Base-by-base conservation (phyloP, 1,284 basidiomycete genomes). In the Lentinula novae-zelandiae region DNA sequence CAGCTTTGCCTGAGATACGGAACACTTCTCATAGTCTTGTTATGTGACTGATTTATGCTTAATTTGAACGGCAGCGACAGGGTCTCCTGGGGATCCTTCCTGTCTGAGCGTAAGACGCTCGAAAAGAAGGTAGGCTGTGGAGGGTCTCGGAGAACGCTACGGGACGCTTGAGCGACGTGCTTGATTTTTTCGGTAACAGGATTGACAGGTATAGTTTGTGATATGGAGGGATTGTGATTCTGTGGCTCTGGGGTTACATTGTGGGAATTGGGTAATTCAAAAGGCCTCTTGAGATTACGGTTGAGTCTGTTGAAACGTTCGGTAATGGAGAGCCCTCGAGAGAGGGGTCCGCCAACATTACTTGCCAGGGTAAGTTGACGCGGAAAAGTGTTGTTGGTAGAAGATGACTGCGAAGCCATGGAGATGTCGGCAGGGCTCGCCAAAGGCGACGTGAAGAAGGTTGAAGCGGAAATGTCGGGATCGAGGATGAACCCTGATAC, bases 1-100 rank as follows among this genome's bases (percentile, higher is more conserved):
- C 92, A 98, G 58, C 92, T 93, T 69, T 98, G 95, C 3, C 96
- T 84, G 3, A 98, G 78, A 71, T 95, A 99, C 0, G 96, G 93
- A 2, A 91, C 74, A 66, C 89, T 89, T 53, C 84, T 78, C 34
- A 73, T 75, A 15, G 83, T 81, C 65, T 84, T 85, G 60, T 79
- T 75, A 58, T 80, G 81, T 0, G 82, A 73, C 48, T 82, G 75
- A 20, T 76, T 75, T 17, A 92, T 76, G 65, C 82, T 87, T 17
- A 92, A 72, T 31, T 81, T 79, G 69, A 92, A 92, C 0, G 90
- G 90, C 5, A 90, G 78, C 2, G 82, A 76, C 33, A 88, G 73
- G 1, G 71, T 66, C 33, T 82, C 79, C 6, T 75, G 66, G 57
- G 59, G 58, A 36, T 58, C 59, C 52, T 70, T 64, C 53, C 70